A percentile compares a stretch with the other conserved stretches of the same genome.
These are phyloP conservation scores for Corymbia citriodora DNA, from an alignment of 441 rosid species.

Conservation along the genomic window DNA sequence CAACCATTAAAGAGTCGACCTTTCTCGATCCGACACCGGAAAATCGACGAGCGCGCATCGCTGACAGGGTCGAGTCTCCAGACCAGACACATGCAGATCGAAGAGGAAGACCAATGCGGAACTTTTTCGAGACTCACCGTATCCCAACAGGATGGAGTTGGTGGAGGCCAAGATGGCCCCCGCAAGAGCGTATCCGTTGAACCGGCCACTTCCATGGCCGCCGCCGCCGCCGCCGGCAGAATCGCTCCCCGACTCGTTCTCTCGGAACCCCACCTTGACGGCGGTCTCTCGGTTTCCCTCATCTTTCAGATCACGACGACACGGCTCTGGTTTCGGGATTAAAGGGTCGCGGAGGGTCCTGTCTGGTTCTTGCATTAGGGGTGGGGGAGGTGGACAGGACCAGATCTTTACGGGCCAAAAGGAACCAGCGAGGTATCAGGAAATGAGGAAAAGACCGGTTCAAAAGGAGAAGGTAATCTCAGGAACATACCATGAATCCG, in stretches of 20 bases:
- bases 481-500: not conserved
- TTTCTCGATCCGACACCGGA: too few species aligned
- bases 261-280: not conserved
- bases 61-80: not conserved
- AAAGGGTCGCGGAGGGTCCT: not conserved
- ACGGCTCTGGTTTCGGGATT: not conserved
- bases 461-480: not conserved
- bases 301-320: not conserved
- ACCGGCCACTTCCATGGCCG: not conserved
- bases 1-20: not conserved
- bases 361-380: not conserved
- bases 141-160: slow-evolving; percentile 56
- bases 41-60: not conserved
- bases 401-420: not conserved
- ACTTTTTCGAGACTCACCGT: slow-evolving; percentile 32
- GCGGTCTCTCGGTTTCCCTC: not conserved
- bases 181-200: slow-evolving; percentile 47
- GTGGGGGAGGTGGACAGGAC: not conserved
- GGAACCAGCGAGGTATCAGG: not conserved
- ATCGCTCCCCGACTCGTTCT: not conserved
- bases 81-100: not conserved
- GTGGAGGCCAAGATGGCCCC: slow-evolving; percentile 57
- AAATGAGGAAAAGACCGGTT: not conserved
- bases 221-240: not conserved
- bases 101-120: not conserved